Evolutionary conservation across 2,329 filamentous ascomycete species (phyloP).

Genomic region (Uncinocarpus reesii): DNA sequence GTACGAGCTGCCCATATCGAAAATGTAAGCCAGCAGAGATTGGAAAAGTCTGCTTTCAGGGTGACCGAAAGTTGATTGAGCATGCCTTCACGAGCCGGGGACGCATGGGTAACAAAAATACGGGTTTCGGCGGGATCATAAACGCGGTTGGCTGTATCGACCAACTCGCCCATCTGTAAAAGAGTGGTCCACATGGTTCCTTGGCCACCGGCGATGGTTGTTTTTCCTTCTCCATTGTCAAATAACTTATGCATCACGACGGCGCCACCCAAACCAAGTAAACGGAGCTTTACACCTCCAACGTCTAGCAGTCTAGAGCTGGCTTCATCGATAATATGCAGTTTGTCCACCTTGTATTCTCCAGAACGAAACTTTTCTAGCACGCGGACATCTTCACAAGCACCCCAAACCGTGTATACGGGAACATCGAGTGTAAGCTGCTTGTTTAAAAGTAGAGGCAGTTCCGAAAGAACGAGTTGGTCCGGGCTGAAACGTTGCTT

Average conservation of each 20-base stretch:
- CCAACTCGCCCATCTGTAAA: constrained; percentile 93
- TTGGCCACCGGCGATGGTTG: constrained; percentile 94
- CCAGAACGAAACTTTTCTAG: constrained; percentile 94
- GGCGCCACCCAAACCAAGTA: constrained; percentile 85
- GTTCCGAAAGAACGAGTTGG: constrained; percentile 83
- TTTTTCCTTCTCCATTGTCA: constrained; percentile 94
- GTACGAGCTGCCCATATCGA: constrained; percentile 96
- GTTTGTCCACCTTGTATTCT: constrained; percentile 94
- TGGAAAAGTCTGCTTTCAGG: constrained; percentile 94
- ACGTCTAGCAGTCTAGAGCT: constrained; percentile 91
- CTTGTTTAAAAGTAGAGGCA: constrained; percentile 77
- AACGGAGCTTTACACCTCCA: constrained; percentile 87
- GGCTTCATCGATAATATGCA: constrained; percentile 97
- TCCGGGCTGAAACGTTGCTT: constrained; percentile 73
- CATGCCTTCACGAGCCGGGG: constrained; percentile 88
- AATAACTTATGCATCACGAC: constrained; percentile 99
- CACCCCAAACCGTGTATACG: constrained; percentile 98
- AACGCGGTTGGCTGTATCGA: constrained; percentile 94
- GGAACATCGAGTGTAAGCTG: constrained; percentile 87
- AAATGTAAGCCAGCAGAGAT: constrained; percentile 96
- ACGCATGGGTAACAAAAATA: constrained; percentile 92
- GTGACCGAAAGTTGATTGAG: constrained; percentile 96
- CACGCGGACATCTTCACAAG: constrained; percentile 94
- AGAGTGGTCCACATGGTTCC: constrained; percentile 99
- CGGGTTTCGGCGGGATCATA: constrained; percentile 97